Evolutionary conservation across 805 yeast genomes (phyloP).

Genomic region (Cyberlindnera misumaiensis): DNA sequence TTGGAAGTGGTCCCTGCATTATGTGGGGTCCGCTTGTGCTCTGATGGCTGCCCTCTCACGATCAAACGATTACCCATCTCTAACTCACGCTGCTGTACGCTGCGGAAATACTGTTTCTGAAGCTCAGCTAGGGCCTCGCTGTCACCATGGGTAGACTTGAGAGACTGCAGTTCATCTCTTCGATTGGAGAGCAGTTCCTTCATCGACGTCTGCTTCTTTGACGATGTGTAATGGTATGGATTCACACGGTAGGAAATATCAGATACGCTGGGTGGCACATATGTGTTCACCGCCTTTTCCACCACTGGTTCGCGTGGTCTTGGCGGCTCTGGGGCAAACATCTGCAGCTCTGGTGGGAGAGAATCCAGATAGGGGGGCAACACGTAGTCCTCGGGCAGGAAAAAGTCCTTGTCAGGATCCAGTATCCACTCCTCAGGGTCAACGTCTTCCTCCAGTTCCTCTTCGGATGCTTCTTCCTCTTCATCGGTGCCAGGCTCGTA

Average conservation of each 20-base stretch:
- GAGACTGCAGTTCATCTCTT: conserved; percentile 8
- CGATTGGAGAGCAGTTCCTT: conserved; percentile 6
- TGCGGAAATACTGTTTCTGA: not conserved
- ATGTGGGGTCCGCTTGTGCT: conserved; percentile 6
- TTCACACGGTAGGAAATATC: conserved; percentile 1
- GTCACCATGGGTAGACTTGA: not conserved
- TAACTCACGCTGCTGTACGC: not conserved
- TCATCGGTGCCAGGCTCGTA: conserved; percentile 6
- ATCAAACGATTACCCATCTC: not conserved
- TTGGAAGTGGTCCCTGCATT: conserved; percentile 15
- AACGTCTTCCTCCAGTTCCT: conserved; percentile 3
- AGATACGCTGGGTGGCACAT: not conserved
- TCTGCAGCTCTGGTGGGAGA: conserved; percentile 2
- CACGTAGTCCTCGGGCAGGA: conserved; percentile 2
- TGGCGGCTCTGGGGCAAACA: conserved; percentile 2
- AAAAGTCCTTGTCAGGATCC: conserved; percentile 3
- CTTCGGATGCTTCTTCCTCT: conserved; percentile 3
- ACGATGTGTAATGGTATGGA: conserved; percentile 1
- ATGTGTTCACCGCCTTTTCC: not conserved
- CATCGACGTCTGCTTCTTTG: conserved; percentile 1
- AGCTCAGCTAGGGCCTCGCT: not conserved
- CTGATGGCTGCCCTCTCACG: no score
- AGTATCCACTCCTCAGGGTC: conserved; percentile 4
- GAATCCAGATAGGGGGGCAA: conserved; percentile 2
- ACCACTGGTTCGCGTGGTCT: not conserved